These are phyloP conservation scores for Alternaria incomplexa DNA, from an alignment of 2,329 filamentous ascomycete genomes.

Conservation along the genomic window DNA sequence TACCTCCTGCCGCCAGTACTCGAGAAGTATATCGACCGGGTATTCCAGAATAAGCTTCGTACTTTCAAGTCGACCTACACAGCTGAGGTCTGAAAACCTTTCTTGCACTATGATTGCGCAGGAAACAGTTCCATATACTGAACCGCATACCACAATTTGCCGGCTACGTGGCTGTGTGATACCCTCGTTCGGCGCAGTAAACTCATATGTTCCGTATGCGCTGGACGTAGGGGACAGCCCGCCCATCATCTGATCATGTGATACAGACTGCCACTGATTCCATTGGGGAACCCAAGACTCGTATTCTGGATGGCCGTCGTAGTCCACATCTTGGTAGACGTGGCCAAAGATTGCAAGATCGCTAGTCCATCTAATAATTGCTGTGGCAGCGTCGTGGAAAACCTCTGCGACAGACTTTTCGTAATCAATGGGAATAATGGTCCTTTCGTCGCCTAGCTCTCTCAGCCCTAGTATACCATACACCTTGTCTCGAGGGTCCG, in stretches of 20 bases:
- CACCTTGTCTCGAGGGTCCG: not conserved
- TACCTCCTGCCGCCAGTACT: not conserved
- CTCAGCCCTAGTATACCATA: not conserved
- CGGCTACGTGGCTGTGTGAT: not conserved
- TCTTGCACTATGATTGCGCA: fast-evolving
- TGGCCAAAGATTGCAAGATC: not conserved
- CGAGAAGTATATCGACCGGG: not conserved
- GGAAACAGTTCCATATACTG: not conserved
- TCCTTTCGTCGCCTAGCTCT: not conserved
- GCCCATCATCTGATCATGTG: not conserved
- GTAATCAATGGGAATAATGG: not conserved
- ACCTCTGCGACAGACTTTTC: not conserved
- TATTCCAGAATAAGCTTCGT: not conserved
- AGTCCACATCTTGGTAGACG: not conserved
- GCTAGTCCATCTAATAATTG: not conserved
- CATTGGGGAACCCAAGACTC: not conserved
- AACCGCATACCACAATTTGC: not conserved
- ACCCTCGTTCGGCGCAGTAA: not conserved
- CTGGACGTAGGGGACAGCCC: not conserved
- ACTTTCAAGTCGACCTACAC: not conserved
- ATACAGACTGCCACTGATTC: not conserved
- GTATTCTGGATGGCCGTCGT: not conserved
- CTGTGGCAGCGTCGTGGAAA: not conserved
- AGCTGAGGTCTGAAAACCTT: not conserved
- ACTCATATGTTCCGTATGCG: not conserved